Base-by-base conservation (phyloP, 164 flowering plant species). In the Echeveria elegans region DNA sequence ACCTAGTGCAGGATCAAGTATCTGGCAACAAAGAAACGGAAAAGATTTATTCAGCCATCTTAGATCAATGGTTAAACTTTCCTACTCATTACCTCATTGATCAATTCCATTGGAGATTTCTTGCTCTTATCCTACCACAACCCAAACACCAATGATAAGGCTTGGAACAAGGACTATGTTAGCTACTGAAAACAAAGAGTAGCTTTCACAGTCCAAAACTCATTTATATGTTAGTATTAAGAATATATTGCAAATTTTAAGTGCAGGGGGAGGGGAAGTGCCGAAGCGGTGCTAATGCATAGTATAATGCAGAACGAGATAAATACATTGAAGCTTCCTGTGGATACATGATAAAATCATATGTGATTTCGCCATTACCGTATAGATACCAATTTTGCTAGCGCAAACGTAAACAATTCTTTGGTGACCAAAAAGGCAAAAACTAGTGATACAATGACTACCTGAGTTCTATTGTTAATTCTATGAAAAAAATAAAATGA, bases 51-150 rank as follows among this genome's bases (percentile, higher is more conserved):
- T 18, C 8, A 23, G 12, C 58, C 58, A 23, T 15, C 0, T 8
- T 19, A 1, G n/a, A 52, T 52, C 8, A 32, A 56, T 9, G 32
- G 32, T 21, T 5, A n/a, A 56, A 23, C 1, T 1, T 26, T 52
- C 28, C 18, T 1, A 56, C 19, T 26, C 32, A 14, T 47, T 64
- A 94, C 99, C 81, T 91, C 97, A 76, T 80, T 86, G 73, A 91
- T 94, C 83, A 94, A 72, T 81, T 94, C 96, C 99, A 94, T 94
- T n/a, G 97, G 99, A 71, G 99, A 91, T 72, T 91, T 94, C 78
- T 87, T 89, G 59, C 85, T 87, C 24, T 84, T 84, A 78, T 88
- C 92, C 99, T 94, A 53, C 5, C 56, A 75, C 53, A 10, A 67
- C 5, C 26, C 0, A 4, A 28, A 56, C 31, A 56, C 32, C 32